A percentile compares a stretch with the other conserved stretches of the same genome.
Evolutionary conservation across 768 basidiomycete species (phyloP).

Genomic region (Agrocybe praecox): DNA sequence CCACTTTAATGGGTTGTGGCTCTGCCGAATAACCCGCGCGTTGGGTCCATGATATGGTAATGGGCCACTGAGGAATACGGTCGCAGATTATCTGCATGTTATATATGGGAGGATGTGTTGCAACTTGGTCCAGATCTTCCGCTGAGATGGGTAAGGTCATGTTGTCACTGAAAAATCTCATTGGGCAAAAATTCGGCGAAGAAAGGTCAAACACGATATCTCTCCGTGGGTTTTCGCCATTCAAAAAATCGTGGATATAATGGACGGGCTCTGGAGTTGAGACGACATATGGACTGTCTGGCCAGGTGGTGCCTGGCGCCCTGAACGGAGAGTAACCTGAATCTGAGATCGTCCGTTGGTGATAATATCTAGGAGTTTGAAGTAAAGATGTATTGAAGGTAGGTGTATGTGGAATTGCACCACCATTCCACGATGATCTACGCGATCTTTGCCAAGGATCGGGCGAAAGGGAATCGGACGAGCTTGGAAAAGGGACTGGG

Average conservation of each 20-base stretch:
- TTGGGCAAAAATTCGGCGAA: conserved; percentile 45
- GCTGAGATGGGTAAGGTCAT: conserved; percentile 38
- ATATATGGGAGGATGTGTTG: conserved; percentile 56
- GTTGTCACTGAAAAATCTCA: conserved; percentile 38
- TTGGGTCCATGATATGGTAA: conserved; percentile 48
- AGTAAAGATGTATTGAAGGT: conserved; percentile 9
- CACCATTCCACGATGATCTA: conserved; percentile 47
- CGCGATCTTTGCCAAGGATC: conserved; percentile 26
- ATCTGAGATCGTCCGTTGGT: conserved; percentile 15
- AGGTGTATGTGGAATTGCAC: conserved; percentile 6
- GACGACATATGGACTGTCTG: conserved; percentile 23
- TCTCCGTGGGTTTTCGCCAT: conserved; percentile 44
- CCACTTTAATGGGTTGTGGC: conserved; percentile 50
- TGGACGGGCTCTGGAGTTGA: conserved; percentile 12
- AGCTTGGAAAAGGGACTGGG: conserved; percentile 27
- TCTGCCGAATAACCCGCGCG: conserved; percentile 21
- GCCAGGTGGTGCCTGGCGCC: conserved; percentile 5
- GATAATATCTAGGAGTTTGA: conserved; percentile 8
- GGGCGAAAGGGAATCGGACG: conserved; percentile 20
- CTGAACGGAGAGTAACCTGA: conserved; percentile 10
- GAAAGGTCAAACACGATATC: conserved; percentile 63
- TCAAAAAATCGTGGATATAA: conserved; percentile 52
- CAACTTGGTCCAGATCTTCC: conserved; percentile 52
- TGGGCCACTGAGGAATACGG: conserved; percentile 59
- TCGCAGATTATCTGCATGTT: conserved; percentile 62